phyloP scores from a whole-genome alignment of 1,284 basidiomycete species.

The Ustilago esculenta region DNA sequence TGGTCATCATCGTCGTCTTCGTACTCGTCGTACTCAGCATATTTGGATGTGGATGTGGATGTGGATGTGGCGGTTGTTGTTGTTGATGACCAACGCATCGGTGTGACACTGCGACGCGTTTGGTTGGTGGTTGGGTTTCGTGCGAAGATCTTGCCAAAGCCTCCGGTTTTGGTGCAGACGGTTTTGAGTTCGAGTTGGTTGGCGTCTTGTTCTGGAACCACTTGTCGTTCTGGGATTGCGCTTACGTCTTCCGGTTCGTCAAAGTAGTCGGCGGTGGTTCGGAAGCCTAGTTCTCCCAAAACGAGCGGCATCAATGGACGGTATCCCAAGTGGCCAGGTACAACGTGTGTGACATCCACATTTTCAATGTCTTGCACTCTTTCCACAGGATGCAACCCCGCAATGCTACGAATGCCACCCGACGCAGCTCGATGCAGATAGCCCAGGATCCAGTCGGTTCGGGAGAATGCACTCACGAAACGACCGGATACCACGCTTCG shows the following conservation, averaged over 20 bases:
- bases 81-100: constrained; percentile 10
- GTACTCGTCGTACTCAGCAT: constrained; percentile 49
- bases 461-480: constrained; percentile 65
- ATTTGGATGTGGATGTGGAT: constrained; percentile 1
- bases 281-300: constrained; percentile 64
- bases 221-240: constrained; percentile 61
- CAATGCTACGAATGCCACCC: constrained; percentile 64
- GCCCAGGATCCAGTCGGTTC: constrained; percentile 66
- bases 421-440: constrained; percentile 65
- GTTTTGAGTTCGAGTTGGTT: constrained; percentile 43
- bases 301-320: constrained; percentile 65
- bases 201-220: constrained; percentile 34
- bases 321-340: constrained; percentile 64
- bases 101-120: constrained; percentile 17
- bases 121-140: constrained; percentile 29
- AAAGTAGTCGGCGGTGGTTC: constrained; percentile 66
- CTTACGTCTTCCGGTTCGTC: constrained; percentile 65
- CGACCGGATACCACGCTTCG: constrained; percentile 61
- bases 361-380: constrained; percentile 64
- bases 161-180: constrained; percentile 51
- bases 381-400: constrained; percentile 64
- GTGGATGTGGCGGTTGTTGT: constrained; percentile 2
- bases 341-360: constrained; percentile 64
- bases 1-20: constrained; percentile 52
- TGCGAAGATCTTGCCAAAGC: constrained; percentile 56